Percentiles rank a stretch among this genome's conserved stretches.
phyloP scores from a whole-genome alignment of 306 rosid species.

The Nissolia schottii region DNA sequence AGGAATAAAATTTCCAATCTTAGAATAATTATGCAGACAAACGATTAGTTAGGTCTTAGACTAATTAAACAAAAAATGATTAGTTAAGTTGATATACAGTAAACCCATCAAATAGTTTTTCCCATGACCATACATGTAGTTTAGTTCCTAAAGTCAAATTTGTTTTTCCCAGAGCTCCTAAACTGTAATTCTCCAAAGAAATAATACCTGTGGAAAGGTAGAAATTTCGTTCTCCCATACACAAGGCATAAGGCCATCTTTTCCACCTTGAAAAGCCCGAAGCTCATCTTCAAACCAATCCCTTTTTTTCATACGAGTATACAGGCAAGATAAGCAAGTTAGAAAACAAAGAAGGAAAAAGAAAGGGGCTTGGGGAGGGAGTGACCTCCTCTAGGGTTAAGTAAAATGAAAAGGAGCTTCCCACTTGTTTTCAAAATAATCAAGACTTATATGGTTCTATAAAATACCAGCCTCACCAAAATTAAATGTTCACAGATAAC shows the following conservation, averaged over 20 bases:
- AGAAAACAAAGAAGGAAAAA: neutral
- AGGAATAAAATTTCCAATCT: neutral
- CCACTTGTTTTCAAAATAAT: slow-evolving; percentile 5
- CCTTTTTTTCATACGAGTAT: slow-evolving; percentile 43
- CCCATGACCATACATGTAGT: neutral
- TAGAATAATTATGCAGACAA: neutral
- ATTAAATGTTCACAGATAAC: neutral
- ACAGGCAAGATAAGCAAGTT: slow-evolving; percentile 17
- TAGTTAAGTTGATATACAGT: neutral
- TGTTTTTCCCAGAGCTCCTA: neutral
- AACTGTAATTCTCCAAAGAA: slow-evolving; percentile 1
- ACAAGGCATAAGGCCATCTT: slow-evolving; percentile 83
- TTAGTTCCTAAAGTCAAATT: neutral
- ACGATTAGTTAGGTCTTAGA: no score
- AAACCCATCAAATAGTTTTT: neutral
- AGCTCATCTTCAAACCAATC: slow-evolving; percentile 99
- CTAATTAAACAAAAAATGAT: neutral
- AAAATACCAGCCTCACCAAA: neutral
- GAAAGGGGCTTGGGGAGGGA: neutral
- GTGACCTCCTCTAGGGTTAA: neutral
- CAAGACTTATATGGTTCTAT: neutral
- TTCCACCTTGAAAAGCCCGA: slow-evolving; percentile 96
- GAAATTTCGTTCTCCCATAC: slow-evolving; percentile 88
- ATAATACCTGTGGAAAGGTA: slow-evolving; percentile 84
- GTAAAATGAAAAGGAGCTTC: neutral